phyloP scores from a whole-genome alignment of 2,329 filamentous ascomycete species.

The Coniochaeta ligniaria region DNA sequence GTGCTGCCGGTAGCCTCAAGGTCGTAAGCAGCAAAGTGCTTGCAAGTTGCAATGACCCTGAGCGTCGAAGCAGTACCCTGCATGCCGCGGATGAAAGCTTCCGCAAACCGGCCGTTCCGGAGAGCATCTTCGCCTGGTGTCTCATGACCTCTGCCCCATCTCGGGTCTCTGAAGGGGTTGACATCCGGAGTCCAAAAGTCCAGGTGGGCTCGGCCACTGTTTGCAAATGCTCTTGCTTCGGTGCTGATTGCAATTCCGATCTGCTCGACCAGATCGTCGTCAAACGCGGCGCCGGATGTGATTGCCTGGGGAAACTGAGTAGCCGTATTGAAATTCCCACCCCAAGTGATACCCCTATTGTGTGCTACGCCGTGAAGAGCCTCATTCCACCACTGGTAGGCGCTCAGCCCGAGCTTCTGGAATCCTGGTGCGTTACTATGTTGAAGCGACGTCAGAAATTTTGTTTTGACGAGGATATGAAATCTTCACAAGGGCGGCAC shows the following conservation, averaged over 20 bases:
- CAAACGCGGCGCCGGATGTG: conserved; percentile 53
- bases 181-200: conserved; percentile 63
- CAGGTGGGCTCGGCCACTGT: conserved; percentile 45
- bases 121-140: conserved; percentile 33
- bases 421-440: conserved; percentile 34
- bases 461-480: neutral
- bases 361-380: conserved; percentile 54
- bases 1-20: conserved; percentile 30
- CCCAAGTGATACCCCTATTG: conserved; percentile 40
- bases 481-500: neutral
- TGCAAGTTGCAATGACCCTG: conserved; percentile 37
- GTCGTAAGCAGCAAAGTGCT: conserved; percentile 54
- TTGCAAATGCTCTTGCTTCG: conserved; percentile 60
- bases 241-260: conserved; percentile 50
- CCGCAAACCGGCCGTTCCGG: conserved; percentile 8
- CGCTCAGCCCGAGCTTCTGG: conserved; percentile 45
- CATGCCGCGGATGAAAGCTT: conserved; percentile 14
- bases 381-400: conserved; percentile 57
- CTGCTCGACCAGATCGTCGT: conserved; percentile 51
- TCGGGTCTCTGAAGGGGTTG: conserved; percentile 56
- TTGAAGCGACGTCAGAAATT: neutral
- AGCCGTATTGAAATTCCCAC: conserved; percentile 48
- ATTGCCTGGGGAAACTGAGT: conserved; percentile 63
- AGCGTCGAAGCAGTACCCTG: conserved; percentile 11
- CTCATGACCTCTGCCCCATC: conserved; percentile 56